These are phyloP conservation scores for Podospora pseudocomata DNA, from an alignment of 495 filamentous ascomycete genomes.

Conservation along the genomic window DNA sequence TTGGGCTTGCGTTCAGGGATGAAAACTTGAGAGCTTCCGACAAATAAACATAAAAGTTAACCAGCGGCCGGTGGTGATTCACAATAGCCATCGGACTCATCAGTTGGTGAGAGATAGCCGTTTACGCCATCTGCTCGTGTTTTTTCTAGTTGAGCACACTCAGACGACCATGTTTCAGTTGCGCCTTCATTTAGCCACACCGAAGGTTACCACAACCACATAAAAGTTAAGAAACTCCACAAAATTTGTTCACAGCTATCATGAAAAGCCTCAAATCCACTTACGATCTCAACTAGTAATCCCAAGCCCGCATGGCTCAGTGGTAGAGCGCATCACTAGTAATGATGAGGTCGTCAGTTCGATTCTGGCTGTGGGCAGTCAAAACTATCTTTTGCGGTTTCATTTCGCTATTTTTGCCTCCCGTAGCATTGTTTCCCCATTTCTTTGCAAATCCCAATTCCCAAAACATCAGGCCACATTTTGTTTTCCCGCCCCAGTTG, in stretches of 20 bases:
- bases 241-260: neutral
- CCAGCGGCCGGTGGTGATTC: too few relatives aligned
- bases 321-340: constrained; percentile 30
- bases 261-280: neutral
- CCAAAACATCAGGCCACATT: neutral
- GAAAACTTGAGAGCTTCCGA: too few relatives aligned
- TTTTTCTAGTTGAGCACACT: too few relatives aligned
- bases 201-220: too few relatives aligned
- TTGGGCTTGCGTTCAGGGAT: too few relatives aligned
- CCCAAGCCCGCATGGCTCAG: constrained; percentile 25
- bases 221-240: neutral
- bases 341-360: constrained; percentile 28
- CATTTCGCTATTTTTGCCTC: neutral
- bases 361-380: constrained; percentile 26
- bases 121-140: too few relatives aligned
- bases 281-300: neutral
- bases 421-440: neutral
- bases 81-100: too few relatives aligned
- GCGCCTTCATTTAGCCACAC: too few relatives aligned
- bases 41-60: too few relatives aligned
- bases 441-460: neutral
- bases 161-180: too few relatives aligned
- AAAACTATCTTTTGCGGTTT: neutral
- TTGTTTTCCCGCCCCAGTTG: neutral
- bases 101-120: too few relatives aligned